phyloP scores from a whole-genome alignment of 768 basidiomycete species.

The Termitomyces sp. region DNA sequence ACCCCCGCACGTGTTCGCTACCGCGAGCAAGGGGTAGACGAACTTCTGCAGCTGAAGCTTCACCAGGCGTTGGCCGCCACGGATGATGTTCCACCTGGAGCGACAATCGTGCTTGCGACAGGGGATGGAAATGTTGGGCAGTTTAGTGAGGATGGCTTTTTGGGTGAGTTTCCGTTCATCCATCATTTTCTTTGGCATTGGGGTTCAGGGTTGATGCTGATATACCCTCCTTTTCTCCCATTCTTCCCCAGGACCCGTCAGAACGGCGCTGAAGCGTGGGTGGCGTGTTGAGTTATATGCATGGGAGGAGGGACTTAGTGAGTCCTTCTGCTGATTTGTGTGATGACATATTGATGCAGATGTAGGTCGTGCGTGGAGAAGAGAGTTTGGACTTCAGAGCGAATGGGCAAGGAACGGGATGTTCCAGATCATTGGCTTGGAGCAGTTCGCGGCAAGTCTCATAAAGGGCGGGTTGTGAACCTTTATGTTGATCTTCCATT shows the following conservation, averaged over 20 bases:
- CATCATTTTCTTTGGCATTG: no score
- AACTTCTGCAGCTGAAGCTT: constrained; percentile 88
- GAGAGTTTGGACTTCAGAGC: constrained; percentile 46
- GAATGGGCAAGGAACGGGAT: constrained; percentile 28
- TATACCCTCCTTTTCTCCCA: background rate
- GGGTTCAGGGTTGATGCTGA: background rate
- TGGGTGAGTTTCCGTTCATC: constrained; percentile 10
- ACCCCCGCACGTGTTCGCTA: constrained; percentile 46
- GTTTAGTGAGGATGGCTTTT: constrained; percentile 89
- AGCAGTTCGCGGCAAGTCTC: constrained; percentile 52
- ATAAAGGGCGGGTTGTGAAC: constrained; percentile 30
- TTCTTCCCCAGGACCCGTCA: constrained; percentile 47
- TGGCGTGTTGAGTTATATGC: constrained; percentile 96
- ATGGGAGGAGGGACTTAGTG: constrained; percentile 81
- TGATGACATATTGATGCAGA: background rate
- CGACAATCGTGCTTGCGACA: constrained; percentile 87
- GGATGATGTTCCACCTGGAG: constrained; percentile 57
- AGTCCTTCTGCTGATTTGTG: constrained; percentile 15
- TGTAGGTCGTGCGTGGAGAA: constrained; percentile 54
- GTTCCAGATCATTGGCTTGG: constrained; percentile 59
- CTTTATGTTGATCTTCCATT: background rate
- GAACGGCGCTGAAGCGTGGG: constrained; percentile 80
- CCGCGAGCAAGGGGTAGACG: constrained; percentile 93
- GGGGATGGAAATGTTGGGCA: constrained; percentile 92
- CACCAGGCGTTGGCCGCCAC: constrained; percentile 77